Evolutionary conservation across 2,329 filamentous ascomycete species (phyloP), one percentile per base, ranked within the genome.

Genomic region (Clonostachys chloroleuca): DNA sequence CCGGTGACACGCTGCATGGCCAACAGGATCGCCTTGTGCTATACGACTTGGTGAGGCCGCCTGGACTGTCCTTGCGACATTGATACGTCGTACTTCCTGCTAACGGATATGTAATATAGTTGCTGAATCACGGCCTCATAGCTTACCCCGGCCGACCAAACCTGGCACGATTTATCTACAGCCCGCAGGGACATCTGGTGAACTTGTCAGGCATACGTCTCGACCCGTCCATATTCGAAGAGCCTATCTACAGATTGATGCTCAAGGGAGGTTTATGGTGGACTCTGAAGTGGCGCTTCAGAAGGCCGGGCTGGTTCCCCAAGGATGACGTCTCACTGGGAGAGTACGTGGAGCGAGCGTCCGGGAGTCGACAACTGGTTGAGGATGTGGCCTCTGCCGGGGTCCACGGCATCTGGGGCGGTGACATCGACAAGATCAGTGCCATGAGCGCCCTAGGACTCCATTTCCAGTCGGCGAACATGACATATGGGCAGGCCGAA

Each of bases 351-450:
- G 55, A 61, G 35, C 44, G 54, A 14, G 45, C 67, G 37, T 61
- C 51, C 44, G 56, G 58, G 37, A 61, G 59, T 52, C 46, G 51
- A 37, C 47, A 52, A 35, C 49, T 59, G 34, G 53, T 87, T 7
- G 81, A 82, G 13, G 76, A 94, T 55, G 92, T 95, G 56, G 46
- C 96, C 16, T 96, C 90, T 6, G 90, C 85, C 45, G 69, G 83
- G 59, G 59, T 90, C 46, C 94, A 97, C 65, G 94, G 94, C 40
- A 90, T 97, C 49, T 96, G 95, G 64, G 94, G 92, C 18, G 94
- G 94, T 6, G 88, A 96, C 65, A 81, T 95, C 43, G 83, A 88
- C 62, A 78, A 86, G 60, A 72, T 97, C 44, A 96, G 91, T 64
- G 82, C 81, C 43, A 82, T 81, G 55, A 83, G 81, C 44, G 70